A percentile compares a stretch with the other conserved stretches of the same genome.
These are phyloP conservation scores for Cordyceps cateniannulata DNA, from an alignment of 2,329 filamentous ascomycete genomes.

Conservation along the genomic window DNA sequence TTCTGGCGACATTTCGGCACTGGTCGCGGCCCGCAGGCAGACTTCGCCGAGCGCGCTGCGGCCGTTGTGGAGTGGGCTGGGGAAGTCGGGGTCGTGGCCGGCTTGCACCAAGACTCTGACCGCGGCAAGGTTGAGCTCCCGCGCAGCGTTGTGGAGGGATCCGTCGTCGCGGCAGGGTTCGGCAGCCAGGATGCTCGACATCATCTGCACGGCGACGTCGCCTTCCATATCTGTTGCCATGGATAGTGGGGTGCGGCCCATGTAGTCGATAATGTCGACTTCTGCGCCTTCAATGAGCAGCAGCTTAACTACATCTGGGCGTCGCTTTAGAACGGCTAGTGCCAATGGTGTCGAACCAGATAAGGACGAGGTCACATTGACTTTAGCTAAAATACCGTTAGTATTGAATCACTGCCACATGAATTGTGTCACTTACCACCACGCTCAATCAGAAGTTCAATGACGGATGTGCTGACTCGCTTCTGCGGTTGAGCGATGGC, in stretches of 20 bases:
- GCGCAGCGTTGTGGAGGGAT: conserved; percentile 58
- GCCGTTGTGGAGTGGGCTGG: conserved; percentile 54
- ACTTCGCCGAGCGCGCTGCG: conserved; percentile 59
- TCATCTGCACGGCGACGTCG: conserved; percentile 45
- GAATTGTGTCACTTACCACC: conserved; percentile 26
- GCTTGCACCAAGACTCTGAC: conserved; percentile 51
- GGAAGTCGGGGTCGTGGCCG: conserved; percentile 59
- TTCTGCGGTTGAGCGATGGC: conserved; percentile 57
- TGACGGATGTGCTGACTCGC: conserved; percentile 50
- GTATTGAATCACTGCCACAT: conserved; percentile 12
- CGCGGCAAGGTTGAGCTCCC: conserved; percentile 49
- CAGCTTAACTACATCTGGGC: conserved; percentile 50
- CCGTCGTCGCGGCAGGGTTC: conserved; percentile 57
- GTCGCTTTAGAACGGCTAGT: conserved; percentile 49
- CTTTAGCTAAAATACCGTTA: conserved; percentile 38
- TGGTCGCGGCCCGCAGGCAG: conserved; percentile 48
- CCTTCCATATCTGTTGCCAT: conserved; percentile 52
- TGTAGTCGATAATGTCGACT: conserved; percentile 49
- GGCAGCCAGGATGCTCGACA: conserved; percentile 47
- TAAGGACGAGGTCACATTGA: conserved; percentile 46
- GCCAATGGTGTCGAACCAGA: conserved; percentile 53
- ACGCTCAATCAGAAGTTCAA: conserved; percentile 48
- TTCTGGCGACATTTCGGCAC: conserved; percentile 35
- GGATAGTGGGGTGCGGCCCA: conserved; percentile 52
- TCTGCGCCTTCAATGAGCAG: conserved; percentile 54